Conservation (phyloP, 768 basidiomycete species). For the Epithele typhae region DNA sequence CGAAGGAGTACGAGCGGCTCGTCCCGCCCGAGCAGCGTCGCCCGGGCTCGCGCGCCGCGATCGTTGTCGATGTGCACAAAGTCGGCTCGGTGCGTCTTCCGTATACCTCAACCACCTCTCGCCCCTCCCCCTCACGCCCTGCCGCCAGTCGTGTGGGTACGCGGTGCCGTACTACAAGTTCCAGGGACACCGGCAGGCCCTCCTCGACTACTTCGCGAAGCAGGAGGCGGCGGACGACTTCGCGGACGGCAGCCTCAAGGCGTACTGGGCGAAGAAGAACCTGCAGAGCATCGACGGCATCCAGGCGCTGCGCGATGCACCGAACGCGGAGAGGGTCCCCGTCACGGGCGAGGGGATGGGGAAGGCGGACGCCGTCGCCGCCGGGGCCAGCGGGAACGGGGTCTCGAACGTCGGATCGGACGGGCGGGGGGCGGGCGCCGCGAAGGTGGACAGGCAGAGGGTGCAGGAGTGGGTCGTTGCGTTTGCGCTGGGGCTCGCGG, state of each 20-base stretch:
- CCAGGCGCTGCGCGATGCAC: constrained; percentile 38
- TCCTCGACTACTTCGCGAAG: constrained; percentile 40
- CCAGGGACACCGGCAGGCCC: constrained; percentile 48
- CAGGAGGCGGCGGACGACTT: constrained; percentile 39
- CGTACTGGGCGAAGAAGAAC: constrained; percentile 54
- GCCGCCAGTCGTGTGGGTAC: constrained; percentile 60
- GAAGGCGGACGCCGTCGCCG: constrained; percentile 7
- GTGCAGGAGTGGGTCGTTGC: constrained; percentile 20
- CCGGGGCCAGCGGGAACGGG: not conserved
- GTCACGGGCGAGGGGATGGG: constrained; percentile 11
- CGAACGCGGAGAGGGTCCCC: constrained; percentile 9
- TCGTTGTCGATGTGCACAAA: constrained; percentile 57
- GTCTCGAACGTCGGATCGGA: not conserved
- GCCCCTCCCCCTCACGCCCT: not conserved
- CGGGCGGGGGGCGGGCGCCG: not conserved
- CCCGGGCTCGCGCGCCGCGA: constrained; percentile 55
- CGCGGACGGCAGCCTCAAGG: constrained; percentile 42
- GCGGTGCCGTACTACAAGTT: constrained; percentile 59
- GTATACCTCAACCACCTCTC: not conserved
- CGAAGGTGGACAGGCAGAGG: not conserved
- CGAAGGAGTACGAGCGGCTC: constrained; percentile 51
- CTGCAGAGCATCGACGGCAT: constrained; percentile 52
- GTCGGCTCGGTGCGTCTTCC: constrained; percentile 42
- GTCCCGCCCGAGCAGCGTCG: constrained; percentile 43
- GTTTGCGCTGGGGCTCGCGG: constrained; percentile 28